phyloP scores from a whole-genome alignment of 164 flowering plant species.

The Vitis amurensis region DNA sequence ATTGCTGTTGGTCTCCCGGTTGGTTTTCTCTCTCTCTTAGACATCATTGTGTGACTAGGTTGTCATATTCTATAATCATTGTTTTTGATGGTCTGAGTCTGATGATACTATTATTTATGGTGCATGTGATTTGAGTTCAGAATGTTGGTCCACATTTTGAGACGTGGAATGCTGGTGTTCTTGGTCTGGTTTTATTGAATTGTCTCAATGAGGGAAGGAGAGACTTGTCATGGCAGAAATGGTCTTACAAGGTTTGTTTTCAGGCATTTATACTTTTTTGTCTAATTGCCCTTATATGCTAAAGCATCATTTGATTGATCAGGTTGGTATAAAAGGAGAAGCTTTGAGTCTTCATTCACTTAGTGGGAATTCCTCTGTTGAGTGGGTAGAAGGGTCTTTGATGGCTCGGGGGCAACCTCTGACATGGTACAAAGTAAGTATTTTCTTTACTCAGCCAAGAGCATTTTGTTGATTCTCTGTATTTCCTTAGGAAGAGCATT shows the following conservation, averaged over 20 bases:
- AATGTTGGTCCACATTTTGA: constrained; percentile 91
- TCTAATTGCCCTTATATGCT: background rate
- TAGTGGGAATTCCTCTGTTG: constrained; percentile 74
- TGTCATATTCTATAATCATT: background rate
- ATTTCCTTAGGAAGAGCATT: background rate
- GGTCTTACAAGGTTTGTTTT: constrained; percentile 83
- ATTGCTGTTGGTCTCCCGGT: constrained; percentile 98
- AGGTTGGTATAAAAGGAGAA: constrained; percentile 92
- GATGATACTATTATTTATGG: background rate
- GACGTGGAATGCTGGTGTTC: constrained; percentile 91
- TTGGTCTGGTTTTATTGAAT: constrained; percentile 79
- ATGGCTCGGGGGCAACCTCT: constrained; percentile 61
- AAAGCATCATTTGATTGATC: constrained; percentile 14
- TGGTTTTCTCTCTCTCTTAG: constrained; percentile 22
- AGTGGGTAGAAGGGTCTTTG: constrained; percentile 68
- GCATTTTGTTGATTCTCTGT: background rate
- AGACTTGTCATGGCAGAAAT: constrained; percentile 85
- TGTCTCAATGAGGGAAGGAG: constrained; percentile 88
- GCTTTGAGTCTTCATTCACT: constrained; percentile 68
- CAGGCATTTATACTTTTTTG: background rate
- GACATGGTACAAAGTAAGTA: constrained; percentile 87
- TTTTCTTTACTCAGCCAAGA: background rate
- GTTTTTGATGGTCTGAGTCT: background rate
- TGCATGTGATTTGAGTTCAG: constrained; percentile 34
- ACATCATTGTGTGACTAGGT: no score